Conservation (phyloP, 345 rosid genomes). For the Aurinia saxatilis region DNA sequence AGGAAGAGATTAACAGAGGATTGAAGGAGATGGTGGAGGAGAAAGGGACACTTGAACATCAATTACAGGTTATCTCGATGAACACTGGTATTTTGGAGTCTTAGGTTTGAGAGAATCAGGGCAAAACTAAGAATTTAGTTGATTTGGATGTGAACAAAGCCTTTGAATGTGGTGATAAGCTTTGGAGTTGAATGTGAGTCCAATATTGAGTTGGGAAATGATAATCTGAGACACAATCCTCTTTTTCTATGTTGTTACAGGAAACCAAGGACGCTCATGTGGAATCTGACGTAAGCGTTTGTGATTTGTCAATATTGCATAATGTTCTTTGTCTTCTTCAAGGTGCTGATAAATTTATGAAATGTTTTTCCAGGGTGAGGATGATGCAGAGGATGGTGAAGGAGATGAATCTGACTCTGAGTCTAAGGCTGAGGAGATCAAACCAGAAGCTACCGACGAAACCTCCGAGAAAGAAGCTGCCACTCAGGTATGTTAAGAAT, state of each 20-base stretch:
- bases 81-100: constrained; percentile 61
- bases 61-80: constrained; percentile 80
- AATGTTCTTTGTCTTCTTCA: neutral
- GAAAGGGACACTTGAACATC: constrained; percentile 76
- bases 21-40: constrained; percentile 73
- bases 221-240: constrained; percentile 52
- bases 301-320: neutral
- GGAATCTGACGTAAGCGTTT: constrained; percentile 71
- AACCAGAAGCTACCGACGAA: constrained; percentile 22
- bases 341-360: neutral
- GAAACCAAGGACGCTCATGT: constrained; percentile 57
- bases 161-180: constrained; percentile 56
- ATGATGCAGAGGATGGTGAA: constrained; percentile 32
- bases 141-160: constrained; percentile 52
- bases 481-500: constrained; percentile 39
- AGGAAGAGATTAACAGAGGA: constrained; percentile 58
- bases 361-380: constrained; percentile 33
- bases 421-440: constrained; percentile 33
- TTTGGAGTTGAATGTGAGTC: too few species aligned
- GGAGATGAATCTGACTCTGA: constrained; percentile 47
- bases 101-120: constrained; percentile 75
- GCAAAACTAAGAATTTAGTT: constrained; percentile 31
- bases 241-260: constrained; percentile 29
- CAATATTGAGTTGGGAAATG: too few species aligned
- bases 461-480: constrained; percentile 24